These are phyloP conservation scores for Mortierella sp. DNA, from an alignment of 371 early-diverging fungal genomes.

Conservation along the genomic window DNA sequence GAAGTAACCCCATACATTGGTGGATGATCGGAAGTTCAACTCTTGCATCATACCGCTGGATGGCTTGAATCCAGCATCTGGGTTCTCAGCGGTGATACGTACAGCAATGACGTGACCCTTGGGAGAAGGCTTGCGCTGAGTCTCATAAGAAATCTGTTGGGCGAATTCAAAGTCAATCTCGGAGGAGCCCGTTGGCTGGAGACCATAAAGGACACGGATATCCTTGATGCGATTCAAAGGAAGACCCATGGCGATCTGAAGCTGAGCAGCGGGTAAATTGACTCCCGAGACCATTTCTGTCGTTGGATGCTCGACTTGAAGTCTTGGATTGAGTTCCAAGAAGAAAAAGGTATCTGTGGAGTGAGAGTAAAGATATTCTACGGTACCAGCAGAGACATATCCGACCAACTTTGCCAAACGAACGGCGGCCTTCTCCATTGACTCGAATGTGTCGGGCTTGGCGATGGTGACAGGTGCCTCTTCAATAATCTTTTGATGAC, in stretches of 20 bases:
- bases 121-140: constrained; percentile 92
- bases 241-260: constrained; percentile 98
- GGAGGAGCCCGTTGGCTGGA: constrained; percentile 83
- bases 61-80: constrained; percentile 98
- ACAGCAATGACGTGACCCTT: constrained; percentile 98
- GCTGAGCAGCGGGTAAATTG: constrained; percentile 97
- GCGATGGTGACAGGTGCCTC: constrained; percentile 97
- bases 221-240: constrained; percentile 95
- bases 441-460: constrained; percentile 80
- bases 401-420: constrained; percentile 94
- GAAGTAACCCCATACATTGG: constrained; percentile 99
- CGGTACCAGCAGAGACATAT: constrained; percentile 97
- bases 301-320: constrained; percentile 99
- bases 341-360: constrained; percentile 93
- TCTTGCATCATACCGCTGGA: constrained; percentile 95
- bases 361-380: constrained; percentile 97
- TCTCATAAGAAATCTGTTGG: constrained; percentile 79
- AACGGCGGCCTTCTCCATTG: constrained; percentile 98
- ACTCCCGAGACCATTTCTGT: constrained; percentile 99
- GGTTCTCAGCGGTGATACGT: constrained; percentile 99
- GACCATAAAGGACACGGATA: constrained; percentile 94
- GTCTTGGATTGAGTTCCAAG: constrained; percentile 97
- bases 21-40: constrained; percentile 94
- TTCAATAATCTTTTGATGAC: constrained; percentile 97
- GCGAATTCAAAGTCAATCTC: constrained; percentile 95